phyloP scores from a whole-genome alignment of 2,329 filamentous ascomycete species.

The Emergomyces pasteurianus region DNA sequence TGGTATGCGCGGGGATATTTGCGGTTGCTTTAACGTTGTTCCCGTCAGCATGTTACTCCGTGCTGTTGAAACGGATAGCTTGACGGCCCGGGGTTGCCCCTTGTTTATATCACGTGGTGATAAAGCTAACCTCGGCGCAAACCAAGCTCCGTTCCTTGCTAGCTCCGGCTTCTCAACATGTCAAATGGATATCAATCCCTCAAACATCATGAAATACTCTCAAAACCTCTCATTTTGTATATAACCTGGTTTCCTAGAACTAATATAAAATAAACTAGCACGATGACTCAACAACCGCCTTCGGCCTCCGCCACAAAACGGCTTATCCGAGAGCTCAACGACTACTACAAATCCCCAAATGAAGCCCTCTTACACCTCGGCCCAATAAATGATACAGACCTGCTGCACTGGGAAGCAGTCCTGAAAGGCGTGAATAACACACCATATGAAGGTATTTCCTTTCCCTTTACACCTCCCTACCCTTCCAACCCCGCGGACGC shows the following conservation, averaged over 20 bases:
- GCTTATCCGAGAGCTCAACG: conserved; percentile 49
- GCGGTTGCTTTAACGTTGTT: background rate
- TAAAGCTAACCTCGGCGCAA: background rate
- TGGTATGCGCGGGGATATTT: background rate
- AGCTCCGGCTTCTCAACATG: background rate
- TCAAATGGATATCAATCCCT: no score
- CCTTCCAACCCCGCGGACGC: background rate
- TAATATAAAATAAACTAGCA: background rate
- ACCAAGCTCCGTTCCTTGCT: background rate
- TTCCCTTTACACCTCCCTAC: background rate
- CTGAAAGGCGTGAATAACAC: conserved; percentile 47
- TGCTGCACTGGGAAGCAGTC: conserved; percentile 49
- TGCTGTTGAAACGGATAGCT: no score
- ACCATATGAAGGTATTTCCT: conserved; percentile 45
- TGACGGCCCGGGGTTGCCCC: no score
- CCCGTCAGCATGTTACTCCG: no score
- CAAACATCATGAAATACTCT: background rate
- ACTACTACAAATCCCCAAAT: conserved; percentile 45
- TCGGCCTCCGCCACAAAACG: conserved; percentile 41
- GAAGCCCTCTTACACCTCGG: conserved; percentile 45
- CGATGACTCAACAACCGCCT: conserved; percentile 9
- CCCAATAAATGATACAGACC: conserved; percentile 44
- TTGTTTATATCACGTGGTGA: background rate
- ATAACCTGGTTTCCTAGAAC: background rate
- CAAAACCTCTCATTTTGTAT: background rate